Base-by-base conservation (phyloP, 129 eudicot genomes). In the Rutidosis leptorrhynchoides region DNA sequence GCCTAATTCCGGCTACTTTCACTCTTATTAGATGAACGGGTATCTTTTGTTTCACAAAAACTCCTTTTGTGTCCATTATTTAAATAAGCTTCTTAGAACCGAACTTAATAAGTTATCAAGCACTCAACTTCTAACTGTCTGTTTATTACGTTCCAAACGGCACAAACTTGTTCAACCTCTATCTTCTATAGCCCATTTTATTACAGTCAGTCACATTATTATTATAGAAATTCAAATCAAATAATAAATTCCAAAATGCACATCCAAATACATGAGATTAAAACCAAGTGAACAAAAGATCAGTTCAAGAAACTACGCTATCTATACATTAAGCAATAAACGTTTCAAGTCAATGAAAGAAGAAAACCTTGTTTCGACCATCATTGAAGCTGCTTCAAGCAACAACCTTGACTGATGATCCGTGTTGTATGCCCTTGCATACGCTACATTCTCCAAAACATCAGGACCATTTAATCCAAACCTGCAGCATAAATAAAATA, bases 311-410 rank as follows among this genome's bases (percentile, higher is more conserved):
- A 54, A 54, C 29, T 19, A 24, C 8, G 8, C 15, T 3, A 26
- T 57, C 19, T 7, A 26, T 14, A 26, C 40, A 58, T 58, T 24
- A 24, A 58, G 37, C 40, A 65, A 61, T 5, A 27, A 51, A 51
- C 17, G 15, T 0, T 30, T 45, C 28, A 55, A 49, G 55, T 43
- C 32, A 51, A 10, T 27, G 35, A 27, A 23, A 0, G 57, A 64
- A 52, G 24, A 51, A 65, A 58, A 85, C 97, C 98, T 80, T 72
- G 95, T 85, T 81, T 93, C 96, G 54, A 93, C 96, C 96, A 93
- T 93, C 98, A 93, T 93, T 62, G 95, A 93, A 64, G 96, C 95
- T 30, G 98, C 96, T 85, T 93, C 98, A 49, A 93, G 90, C 74
- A 93, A 80, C 62, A 93, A 83, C 79, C 98, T 85, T 8, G 96